These are phyloP conservation scores for Senna tora DNA, from an alignment of 306 rosid species.

Conservation along the genomic window DNA sequence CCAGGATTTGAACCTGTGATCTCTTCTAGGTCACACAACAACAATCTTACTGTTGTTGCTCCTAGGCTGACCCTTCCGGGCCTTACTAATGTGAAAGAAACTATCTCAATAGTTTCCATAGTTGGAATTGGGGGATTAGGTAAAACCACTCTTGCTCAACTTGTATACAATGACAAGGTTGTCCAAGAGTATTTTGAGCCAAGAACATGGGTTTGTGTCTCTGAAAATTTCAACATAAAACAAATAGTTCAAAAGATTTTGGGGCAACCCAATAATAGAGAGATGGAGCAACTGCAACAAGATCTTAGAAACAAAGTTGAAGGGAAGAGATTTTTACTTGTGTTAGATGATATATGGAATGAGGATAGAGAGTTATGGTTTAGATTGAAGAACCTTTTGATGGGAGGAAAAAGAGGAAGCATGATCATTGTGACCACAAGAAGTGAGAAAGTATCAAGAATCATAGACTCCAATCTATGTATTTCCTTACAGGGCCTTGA, in stretches of 20 bases:
- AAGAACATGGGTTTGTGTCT: not conserved
- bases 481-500: not conserved
- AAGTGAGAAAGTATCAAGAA: not conserved
- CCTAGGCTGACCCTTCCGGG: too few species aligned
- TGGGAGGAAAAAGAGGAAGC: slow-evolving; percentile 17
- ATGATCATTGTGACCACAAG: not conserved
- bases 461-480: not conserved
- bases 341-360: slow-evolving; percentile 13
- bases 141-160: slow-evolving; percentile 37
- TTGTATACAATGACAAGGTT: not conserved
- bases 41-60: too few species aligned
- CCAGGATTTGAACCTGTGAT: too few species aligned
- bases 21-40: too few species aligned
- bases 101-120: not conserved
- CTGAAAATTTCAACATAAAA: not conserved
- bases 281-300: not conserved
- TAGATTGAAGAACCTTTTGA: not conserved
- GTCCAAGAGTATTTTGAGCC: not conserved
- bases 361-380: not conserved
- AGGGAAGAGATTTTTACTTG: not conserved
- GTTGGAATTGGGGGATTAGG: slow-evolving; percentile 36
- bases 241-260: not conserved
- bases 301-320: not conserved
- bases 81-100: not conserved
- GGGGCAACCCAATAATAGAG: not conserved